A percentile compares a stretch with the other conserved stretches of the same genome.
Conservation (phyloP, 176 grass and related monocot species). For the Triticum urartu region DNA sequence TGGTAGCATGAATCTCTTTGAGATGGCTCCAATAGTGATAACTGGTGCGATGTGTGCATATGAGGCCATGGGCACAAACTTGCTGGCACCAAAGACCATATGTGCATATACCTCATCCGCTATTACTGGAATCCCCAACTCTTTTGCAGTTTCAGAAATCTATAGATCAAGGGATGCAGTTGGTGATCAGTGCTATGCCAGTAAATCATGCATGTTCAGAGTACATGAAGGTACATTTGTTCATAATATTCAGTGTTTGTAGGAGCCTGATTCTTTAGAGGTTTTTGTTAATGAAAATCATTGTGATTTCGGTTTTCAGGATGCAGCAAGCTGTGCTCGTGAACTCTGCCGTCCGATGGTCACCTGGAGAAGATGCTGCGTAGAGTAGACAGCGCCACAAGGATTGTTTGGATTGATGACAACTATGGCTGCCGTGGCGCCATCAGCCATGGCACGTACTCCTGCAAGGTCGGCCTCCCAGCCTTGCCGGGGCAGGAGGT, state of each 20-base stretch:
- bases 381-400: constrained; percentile 60
- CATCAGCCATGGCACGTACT: constrained; percentile 36
- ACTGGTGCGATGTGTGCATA: constrained; percentile 68
- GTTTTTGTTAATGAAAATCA: neutral
- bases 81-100: constrained; percentile 63
- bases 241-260: neutral
- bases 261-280: neutral
- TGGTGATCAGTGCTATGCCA: neutral
- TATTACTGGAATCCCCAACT: constrained; percentile 73
- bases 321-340: neutral
- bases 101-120: constrained; percentile 86
- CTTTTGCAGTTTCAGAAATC: constrained; percentile 78
- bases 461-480: constrained; percentile 70
- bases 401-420: constrained; percentile 97
- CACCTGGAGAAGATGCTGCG: constrained; percentile 63
- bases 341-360: neutral
- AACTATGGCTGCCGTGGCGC: constrained; percentile 59
- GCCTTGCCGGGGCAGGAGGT: constrained; percentile 47
- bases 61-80: constrained; percentile 73
- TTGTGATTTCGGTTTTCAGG: constrained; percentile 5
- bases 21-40: constrained; percentile 73
- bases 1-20: constrained; percentile 89
- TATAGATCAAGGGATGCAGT: constrained; percentile 25
- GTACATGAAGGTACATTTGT: neutral
- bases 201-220: neutral